Conservation (phyloP, 768 basidiomycete genomes). For the Udeniomyces megalosporus region DNA sequence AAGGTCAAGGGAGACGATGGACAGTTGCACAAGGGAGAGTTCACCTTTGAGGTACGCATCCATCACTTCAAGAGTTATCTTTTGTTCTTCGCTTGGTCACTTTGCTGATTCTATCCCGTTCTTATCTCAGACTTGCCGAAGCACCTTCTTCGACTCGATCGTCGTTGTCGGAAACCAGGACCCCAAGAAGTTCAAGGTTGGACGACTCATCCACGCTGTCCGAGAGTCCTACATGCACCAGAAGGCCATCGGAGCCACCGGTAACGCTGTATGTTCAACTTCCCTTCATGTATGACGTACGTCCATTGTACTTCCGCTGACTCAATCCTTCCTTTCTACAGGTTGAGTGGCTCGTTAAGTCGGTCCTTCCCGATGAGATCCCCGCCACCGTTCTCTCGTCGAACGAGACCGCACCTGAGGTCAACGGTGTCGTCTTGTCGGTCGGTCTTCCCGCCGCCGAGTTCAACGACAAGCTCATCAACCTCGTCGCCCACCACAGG, state of each 20-base stretch:
- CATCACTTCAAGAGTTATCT: too few species aligned
- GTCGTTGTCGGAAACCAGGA: conserved; percentile 52
- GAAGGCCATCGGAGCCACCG: conserved; percentile 64
- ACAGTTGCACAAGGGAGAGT: conserved; percentile 38
- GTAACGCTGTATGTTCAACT: too few species aligned
- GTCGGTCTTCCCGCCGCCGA: conserved; percentile 23
- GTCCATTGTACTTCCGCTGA: too few species aligned
- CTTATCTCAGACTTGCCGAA: conserved; percentile 38
- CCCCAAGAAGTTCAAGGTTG: conserved; percentile 46
- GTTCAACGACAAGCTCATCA: conserved; percentile 27
- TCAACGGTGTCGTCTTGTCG: conserved; percentile 32
- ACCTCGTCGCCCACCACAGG: conserved; percentile 30
- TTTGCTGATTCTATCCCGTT: conserved; percentile 37
- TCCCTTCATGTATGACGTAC: too few species aligned
- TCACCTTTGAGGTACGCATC: conserved; percentile 30
- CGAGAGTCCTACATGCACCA: conserved; percentile 75
- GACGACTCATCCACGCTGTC: conserved; percentile 63
- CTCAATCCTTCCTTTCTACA: too few species aligned
- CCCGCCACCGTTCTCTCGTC: conserved; percentile 18
- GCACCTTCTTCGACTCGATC: conserved; percentile 69
- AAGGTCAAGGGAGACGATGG: conserved; percentile 22
- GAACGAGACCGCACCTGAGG: conserved; percentile 21
- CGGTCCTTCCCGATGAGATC: conserved; percentile 28
- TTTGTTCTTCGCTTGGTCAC: too few species aligned
- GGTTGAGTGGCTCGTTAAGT: conserved; percentile 29